Evolutionary conservation across 345 rosid species (phyloP), one percentile per base, ranked within the genome.

Genomic region (Punica granatum): DNA sequence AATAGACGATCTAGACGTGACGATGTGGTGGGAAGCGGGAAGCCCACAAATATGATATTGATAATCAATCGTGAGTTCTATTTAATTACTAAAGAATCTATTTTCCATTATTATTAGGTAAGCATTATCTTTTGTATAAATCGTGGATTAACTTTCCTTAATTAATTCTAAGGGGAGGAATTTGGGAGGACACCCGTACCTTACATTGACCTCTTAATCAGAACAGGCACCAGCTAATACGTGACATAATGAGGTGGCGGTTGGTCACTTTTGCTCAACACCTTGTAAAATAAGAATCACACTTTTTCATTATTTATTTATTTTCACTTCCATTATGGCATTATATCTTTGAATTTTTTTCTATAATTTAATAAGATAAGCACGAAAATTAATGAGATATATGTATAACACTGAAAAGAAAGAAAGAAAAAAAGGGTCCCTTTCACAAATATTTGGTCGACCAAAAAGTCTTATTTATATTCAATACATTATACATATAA

Each of bases 211-310:
- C 5, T 25, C 59, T 53, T 25, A 11, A 53, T 30, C 21, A 25
- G 59, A 53, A 9, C 59, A 23, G 31, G 59, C 59, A 53, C 5
- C 30, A 53, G 53, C 53, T 48, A 56, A 56, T 56, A 56, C 61
- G 19, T 53, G 59, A 53, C 31, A 56, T 28, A 26, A 30, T 56
- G 34, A 26, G 33, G 16, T 56, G 61, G 61, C 34, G 19, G 19
- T 56, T 26, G 61, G 9, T 28, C 25, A 28, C 16, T 56, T 56
- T 56, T 56, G 61, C 33, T 56, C 61, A 56, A 56, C 61, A 12
- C 61, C 61, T 28, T 33, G 16, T 6, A 54, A 56, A 26, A 26
- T 1, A 54, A 26, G 2, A 11, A 56, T 26, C 18, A 56, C 6
- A 11, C 25, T 28, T 28, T 56, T n/a, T n/a, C 10, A n/a, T 51